A percentile compares a stretch with the other conserved stretches of the same genome.
Conservation (phyloP, 2,329 filamentous ascomycete genomes). For the Juglanconis juglandina region DNA sequence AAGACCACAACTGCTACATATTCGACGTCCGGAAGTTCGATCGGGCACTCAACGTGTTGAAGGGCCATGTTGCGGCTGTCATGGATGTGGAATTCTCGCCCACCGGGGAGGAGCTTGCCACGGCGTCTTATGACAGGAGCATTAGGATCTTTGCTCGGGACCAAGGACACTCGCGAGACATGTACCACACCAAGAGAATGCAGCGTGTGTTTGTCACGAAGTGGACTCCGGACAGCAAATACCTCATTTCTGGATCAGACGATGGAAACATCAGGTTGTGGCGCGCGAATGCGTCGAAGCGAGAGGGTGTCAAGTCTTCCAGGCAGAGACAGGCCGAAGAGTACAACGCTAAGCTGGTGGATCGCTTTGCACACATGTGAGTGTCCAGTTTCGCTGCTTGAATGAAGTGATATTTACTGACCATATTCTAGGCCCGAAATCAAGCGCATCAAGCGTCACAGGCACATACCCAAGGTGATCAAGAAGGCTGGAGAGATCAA, state of each 20-base stretch:
- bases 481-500: slow-evolving; percentile 98
- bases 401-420: background rate
- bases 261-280: slow-evolving; percentile 76
- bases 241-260: slow-evolving; percentile 85
- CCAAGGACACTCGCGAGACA: slow-evolving; percentile 80
- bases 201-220: slow-evolving; percentile 83
- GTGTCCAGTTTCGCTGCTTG: background rate
- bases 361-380: slow-evolving; percentile 83
- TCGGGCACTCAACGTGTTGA: slow-evolving; percentile 82
- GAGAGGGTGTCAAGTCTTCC: slow-evolving; percentile 81
- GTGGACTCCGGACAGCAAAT: slow-evolving; percentile 87
- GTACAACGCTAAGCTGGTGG: slow-evolving; percentile 81
- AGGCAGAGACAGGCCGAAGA: slow-evolving; percentile 84
- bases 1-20: slow-evolving; percentile 85
- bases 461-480: slow-evolving; percentile 85
- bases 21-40: slow-evolving; percentile 94
- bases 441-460: slow-evolving; percentile 81
- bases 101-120: slow-evolving; percentile 89
- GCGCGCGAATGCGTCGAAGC: slow-evolving; percentile 79
- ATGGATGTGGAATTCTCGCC: slow-evolving; percentile 97
- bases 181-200: slow-evolving; percentile 98
- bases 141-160: slow-evolving; percentile 80
- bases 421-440: slow-evolving; percentile 65
- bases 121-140: slow-evolving; percentile 83
- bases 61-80: slow-evolving; percentile 84